phyloP scores from a whole-genome alignment of 495 filamentous ascomycete genomes.

The Daldinia bambusicola region DNA sequence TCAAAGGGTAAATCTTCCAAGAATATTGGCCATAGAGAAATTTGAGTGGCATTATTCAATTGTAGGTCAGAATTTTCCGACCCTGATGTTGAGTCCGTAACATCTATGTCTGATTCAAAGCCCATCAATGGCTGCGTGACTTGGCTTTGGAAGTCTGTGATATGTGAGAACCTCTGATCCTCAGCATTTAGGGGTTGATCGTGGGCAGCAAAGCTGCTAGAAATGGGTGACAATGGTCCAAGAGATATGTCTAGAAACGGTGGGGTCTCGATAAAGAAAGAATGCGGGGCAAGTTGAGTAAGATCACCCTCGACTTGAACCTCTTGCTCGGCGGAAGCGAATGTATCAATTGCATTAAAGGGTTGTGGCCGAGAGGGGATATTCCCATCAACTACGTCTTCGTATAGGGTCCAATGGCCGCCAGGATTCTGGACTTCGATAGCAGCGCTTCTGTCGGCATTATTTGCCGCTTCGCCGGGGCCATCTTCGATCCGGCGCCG shows the following conservation, averaged over 20 bases:
- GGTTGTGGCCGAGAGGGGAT: too few relatives aligned
- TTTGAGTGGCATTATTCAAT: not conserved
- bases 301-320: not conserved
- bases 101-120: not conserved
- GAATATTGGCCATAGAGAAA: not conserved
- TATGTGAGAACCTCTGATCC: not conserved
- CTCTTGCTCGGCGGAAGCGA: too few relatives aligned
- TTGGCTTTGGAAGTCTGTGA: not conserved
- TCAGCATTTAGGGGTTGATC: not conserved
- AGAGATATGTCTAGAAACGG: not conserved
- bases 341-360: too few relatives aligned
- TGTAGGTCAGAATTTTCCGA: not conserved
- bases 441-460: not conserved
- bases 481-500: conserved; percentile 5
- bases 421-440: conserved; percentile 19
- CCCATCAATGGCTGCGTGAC: not conserved
- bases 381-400: not conserved
- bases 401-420: not conserved
- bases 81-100: not conserved
- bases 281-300: not conserved
- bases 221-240: not conserved
- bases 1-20: conserved; percentile 29
- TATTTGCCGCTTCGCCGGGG: not conserved
- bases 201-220: not conserved
- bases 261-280: not conserved